Base-by-base conservation (phyloP, 441 rosid genomes). In the Daphne laureola region DNA sequence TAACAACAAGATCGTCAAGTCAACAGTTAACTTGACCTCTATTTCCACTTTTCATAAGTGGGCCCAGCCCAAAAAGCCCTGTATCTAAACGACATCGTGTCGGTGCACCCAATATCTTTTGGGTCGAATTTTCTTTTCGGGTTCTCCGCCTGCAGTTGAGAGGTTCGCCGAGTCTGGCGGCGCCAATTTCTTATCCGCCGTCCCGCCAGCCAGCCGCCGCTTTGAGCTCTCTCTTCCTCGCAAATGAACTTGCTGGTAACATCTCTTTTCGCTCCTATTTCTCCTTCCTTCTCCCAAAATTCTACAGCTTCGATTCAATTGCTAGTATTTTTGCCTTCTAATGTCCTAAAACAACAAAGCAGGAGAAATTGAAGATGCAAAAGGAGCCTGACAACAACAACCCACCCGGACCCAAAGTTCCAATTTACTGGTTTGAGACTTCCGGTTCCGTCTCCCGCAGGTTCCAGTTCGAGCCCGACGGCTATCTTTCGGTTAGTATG, bases 401-500 rank as follows among this genome's bases (percentile, higher is more conserved):
- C 63, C 14, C 36, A 26, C 56, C 56, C 50, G 45, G 49, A 1
- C 61, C 67, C 8, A 74, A 76, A 7, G 43, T 57, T 15, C 79
- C 85, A 0, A 67, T 89, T 46, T 57, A 46, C 65, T 92, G 97
- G 96, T 59, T 79, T 21, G 98, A 92, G 57, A 83, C 80, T 15
- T 71, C 90, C 0, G 89, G 77, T 36, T 68, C 97, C 18, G 75
- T 89, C 54, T 77, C 87, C 51, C 80, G 73, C 35, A 82, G 73
- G 46, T 92, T 67, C 62, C 77, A 79, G 12, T 92, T 92, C 64
- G 79, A 81, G 55, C 75, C 81, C 65, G 79, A 71, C 13, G 96
- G 98, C 17, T 73, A 61, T 18, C 88, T 92, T 69, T 81, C 92
- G n/a, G 96, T 92, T 52, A 67, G 71, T 70, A 17, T 23, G 71